These are phyloP conservation scores for Fusarium staphyleae DNA, from an alignment of 2,329 filamentous ascomycete genomes.

Conservation along the genomic window DNA sequence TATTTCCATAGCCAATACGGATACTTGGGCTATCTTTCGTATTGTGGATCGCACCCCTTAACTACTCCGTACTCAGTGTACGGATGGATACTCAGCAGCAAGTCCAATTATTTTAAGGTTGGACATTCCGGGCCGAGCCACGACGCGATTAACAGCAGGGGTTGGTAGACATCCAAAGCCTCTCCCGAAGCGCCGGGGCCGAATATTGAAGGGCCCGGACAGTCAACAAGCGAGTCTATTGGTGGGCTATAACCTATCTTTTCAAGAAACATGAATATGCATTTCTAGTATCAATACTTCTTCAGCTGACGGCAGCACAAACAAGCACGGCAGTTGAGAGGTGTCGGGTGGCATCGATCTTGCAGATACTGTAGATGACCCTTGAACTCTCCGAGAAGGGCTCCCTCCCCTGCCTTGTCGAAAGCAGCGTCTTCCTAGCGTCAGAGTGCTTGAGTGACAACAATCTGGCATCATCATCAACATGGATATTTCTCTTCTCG, in stretches of 20 bases:
- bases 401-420: not conserved
- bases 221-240: not conserved
- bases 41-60: no score
- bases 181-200: slow-evolving; percentile 5
- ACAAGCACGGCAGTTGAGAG: slow-evolving; percentile 4
- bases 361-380: not conserved
- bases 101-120: not conserved
- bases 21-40: no score
- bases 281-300: not conserved
- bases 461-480: slow-evolving; percentile 9
- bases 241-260: not conserved
- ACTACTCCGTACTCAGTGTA: no score
- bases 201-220: slow-evolving; percentile 11
- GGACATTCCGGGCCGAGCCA: slow-evolving; percentile 9
- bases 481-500: not conserved
- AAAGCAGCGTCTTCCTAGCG: not conserved
- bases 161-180: no score
- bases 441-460: not conserved
- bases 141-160: not conserved
- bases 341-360: slow-evolving; percentile 5
- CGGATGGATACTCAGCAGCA: no score
- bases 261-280: not conserved
- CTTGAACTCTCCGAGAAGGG: not conserved
- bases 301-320: slow-evolving; percentile 3
- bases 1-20: not conserved